These are phyloP conservation scores for Neofusicoccum ribis DNA, from an alignment of 2,329 filamentous ascomycete genomes.

Conservation along the genomic window DNA sequence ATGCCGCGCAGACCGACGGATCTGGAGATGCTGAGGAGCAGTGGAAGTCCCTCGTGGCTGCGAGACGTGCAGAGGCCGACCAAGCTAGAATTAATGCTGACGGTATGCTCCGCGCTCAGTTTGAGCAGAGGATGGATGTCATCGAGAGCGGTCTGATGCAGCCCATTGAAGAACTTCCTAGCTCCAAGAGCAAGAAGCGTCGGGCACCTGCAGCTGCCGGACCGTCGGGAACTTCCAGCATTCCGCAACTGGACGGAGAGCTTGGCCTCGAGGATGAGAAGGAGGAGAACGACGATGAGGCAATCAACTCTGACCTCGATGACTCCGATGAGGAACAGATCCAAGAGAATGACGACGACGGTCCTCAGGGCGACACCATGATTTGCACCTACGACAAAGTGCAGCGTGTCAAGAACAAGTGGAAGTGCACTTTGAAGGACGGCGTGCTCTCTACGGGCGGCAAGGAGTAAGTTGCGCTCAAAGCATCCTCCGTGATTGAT, in stretches of 20 bases:
- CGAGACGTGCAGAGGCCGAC: conserved; percentile 56
- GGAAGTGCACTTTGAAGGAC: conserved; percentile 98
- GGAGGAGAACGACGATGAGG: conserved; percentile 73
- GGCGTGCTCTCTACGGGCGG: conserved; percentile 90
- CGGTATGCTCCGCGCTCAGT: conserved; percentile 65
- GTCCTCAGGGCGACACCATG: conserved; percentile 85
- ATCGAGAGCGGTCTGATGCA: conserved; percentile 80
- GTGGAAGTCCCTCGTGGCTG: conserved; percentile 60
- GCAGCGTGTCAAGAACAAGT: conserved; percentile 93
- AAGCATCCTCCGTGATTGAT: neutral
- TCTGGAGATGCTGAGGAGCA: conserved; percentile 61
- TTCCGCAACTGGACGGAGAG: conserved; percentile 56
- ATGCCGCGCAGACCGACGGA: conserved; percentile 73
- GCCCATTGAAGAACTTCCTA: conserved; percentile 61
- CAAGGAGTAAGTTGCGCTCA: conserved; percentile 67
- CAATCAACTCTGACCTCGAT: conserved; percentile 97
- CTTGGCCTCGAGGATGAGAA: conserved; percentile 56
- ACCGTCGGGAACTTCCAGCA: conserved; percentile 23
- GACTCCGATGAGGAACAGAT: conserved; percentile 82
- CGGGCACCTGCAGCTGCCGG: conserved; percentile 24
- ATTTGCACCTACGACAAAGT: conserved; percentile 99
- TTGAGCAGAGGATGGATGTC: conserved; percentile 63
- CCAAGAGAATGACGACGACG: conserved; percentile 85
- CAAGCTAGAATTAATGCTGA: conserved; percentile 59
- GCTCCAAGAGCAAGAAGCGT: conserved; percentile 51